Percentiles rank a stretch among this genome's conserved stretches.
phyloP scores from a whole-genome alignment of 1,284 basidiomycete genomes.

The Trametes polyzona region DNA sequence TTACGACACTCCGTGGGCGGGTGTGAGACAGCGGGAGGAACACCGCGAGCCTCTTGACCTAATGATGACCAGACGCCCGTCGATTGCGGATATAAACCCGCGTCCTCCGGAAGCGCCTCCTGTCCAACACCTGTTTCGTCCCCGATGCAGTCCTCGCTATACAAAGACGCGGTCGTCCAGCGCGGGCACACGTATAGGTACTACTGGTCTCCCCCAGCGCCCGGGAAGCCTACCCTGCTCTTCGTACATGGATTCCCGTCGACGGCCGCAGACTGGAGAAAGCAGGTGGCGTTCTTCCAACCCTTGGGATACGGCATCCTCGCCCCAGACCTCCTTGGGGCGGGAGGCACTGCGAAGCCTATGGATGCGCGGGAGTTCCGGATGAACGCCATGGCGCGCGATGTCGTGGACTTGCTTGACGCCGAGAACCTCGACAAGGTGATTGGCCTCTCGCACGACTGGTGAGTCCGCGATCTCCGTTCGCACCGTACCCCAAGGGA shows the following conservation, averaged over 20 bases:
- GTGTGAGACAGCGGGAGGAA: no score
- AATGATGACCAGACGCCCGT: no score
- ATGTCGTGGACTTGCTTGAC: conserved; percentile 50
- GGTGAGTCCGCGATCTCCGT: conserved; percentile 34
- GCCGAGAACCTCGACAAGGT: conserved; percentile 41
- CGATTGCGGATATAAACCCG: no score
- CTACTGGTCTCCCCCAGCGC: conserved; percentile 6
- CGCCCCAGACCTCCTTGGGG: conserved; percentile 51
- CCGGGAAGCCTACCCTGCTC: conserved; percentile 11
- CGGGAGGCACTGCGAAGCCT: conserved; percentile 54
- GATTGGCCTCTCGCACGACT: conserved; percentile 52
- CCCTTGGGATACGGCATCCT: conserved; percentile 49
- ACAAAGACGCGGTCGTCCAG: conserved; percentile 3
- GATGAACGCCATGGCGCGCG: conserved; percentile 41
- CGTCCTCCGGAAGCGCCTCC: no score
- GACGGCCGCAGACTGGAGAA: conserved; percentile 10
- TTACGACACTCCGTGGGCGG: no score
- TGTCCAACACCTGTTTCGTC: no score
- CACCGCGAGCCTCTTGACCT: no score
- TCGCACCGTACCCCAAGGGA: background rate
- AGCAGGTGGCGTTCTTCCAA: conserved; percentile 38
- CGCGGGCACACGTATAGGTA: conserved; percentile 20
- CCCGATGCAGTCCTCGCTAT: background rate
- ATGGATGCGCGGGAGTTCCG: conserved; percentile 43
- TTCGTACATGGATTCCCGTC: conserved; percentile 24